Base-by-base conservation (phyloP, 371 early-diverging fungal genomes). In the Actinomortierella wolfii region DNA sequence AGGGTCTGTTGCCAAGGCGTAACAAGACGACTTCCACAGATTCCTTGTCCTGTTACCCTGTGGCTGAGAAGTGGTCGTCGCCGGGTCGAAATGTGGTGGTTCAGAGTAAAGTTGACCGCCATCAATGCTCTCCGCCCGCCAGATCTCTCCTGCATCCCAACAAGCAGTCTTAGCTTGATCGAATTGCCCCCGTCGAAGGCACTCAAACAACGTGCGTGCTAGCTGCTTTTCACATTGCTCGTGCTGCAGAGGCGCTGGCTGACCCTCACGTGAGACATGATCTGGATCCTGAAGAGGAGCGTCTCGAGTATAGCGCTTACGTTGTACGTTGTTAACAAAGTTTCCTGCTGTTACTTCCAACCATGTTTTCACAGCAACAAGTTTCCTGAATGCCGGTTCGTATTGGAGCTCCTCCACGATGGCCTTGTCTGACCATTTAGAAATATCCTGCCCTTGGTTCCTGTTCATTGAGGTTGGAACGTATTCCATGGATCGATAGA, bases 1-100 rank as follows among this genome's bases (percentile, higher is more conserved):
- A 2, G 48, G n/a, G 2, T 73, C 67, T 2, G 48, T 66, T 0
- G 74, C 59, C 17, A 73, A 59, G 1, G 67, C 64, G 52, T 58
- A 73, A 11, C 74, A 73, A 21, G 74, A 66, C 29, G 67, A 67
- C 26, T 73, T 73, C 74, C 74, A 73, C 23, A 73, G 67, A 25
- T 67, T 52, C 2, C 74, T 56, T 14, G 74, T 62, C 56, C 62
- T 61, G 56, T 73, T 73, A 15, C 74, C 74, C 4, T 46, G 60
- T 1, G 51, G 63, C 15, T 73, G 57, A 17, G 48, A 54, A 14
- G 54, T 39, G 13, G 59, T 63, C 20, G 61, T 47, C 7, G 47
- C 23, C 2, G 62, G 60, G 39, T 63, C 67, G 40, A 65, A 73
- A 9, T 56, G 62, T 1, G 59, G 46, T 0, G 66, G 43, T 14